Conservation (phyloP, 2,329 filamentous ascomycete genomes). For the Trichoderma sp. region DNA sequence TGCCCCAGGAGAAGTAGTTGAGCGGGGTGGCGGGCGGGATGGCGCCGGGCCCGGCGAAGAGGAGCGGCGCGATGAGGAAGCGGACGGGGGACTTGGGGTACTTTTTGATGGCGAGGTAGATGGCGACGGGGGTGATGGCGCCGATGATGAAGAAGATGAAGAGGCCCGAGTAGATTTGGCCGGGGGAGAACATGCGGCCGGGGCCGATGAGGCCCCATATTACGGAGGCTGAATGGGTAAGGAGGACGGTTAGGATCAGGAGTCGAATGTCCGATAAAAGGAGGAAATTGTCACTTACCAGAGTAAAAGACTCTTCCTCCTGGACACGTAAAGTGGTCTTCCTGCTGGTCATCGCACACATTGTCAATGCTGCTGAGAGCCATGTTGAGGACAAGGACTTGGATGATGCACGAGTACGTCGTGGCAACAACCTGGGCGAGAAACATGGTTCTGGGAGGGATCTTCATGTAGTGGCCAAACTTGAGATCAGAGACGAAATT, state of each 20-base stretch:
- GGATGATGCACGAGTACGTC: constrained; percentile 66
- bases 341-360: constrained; percentile 62
- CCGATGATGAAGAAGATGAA: constrained; percentile 63
- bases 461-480: constrained; percentile 74
- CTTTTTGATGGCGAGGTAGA: constrained; percentile 54
- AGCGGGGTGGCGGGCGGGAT: constrained; percentile 71
- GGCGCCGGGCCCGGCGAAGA: constrained; percentile 60
- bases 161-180: constrained; percentile 62
- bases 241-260: neutral
- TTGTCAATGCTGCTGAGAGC: constrained; percentile 62
- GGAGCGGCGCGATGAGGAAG: constrained; percentile 63
- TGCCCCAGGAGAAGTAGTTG: constrained; percentile 74
- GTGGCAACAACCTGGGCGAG: constrained; percentile 66
- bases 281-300: constrained; percentile 41
- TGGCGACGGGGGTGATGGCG: constrained; percentile 53
- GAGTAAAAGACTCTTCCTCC: constrained; percentile 67
- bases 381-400: constrained; percentile 65
- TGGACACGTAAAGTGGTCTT: constrained; percentile 64
- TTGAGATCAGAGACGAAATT: constrained; percentile 68
- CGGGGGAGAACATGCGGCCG: constrained; percentile 63
- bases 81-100: constrained; percentile 55
- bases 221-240: constrained; percentile 53
- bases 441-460: constrained; percentile 68
- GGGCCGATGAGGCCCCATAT: constrained; percentile 70
- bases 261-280: neutral